Evolutionary conservation across 1,284 basidiomycete species (phyloP), one percentile per base, ranked within the genome.

Genomic region (Tilletia setariae): DNA sequence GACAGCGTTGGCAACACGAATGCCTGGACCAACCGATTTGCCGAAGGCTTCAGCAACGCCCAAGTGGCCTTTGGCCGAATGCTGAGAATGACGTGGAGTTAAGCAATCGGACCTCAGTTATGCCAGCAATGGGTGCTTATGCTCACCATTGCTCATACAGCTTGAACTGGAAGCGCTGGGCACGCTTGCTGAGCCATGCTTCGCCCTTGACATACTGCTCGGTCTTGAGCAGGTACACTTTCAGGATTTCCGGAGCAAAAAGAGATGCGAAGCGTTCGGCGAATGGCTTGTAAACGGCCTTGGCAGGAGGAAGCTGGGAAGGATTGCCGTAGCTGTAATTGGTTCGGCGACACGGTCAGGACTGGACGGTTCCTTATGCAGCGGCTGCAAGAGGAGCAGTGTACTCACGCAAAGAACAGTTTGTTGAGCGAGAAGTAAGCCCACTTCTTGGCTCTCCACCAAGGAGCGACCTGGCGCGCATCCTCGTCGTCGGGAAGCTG

Each of bases 361-460:
- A 40, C 11, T 11, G 32, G 46, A 49, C 7, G 16, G 46, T n/a
- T 9, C 19, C 43, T 11, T 11, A 19, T 7, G 16, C 16, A 32
- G 43, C 13, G 21, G 30, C 13, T 30, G n/a, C 21, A 13, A 19
- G 13, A 11, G 16, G 4, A 53, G 25, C 19, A 30, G 1, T n/a
- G 21, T 3, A 68, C 67, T 19, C 49, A 68, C 25, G 77, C 72
- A 15, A 69, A 72, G 64, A 81, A 81, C 63, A 82, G 79, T 69
- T 76, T 77, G 76, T 81, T 81, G 68, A 82, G 76, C 44, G 77
- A 74, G 73, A 75, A 77, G 75, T 75, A 80, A 15, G 80, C 77
- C 80, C 80, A 82, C 72, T 82, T 82, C 71, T 82, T 82, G 35
- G 80, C 79, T 73, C 78, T 79, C 77, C 77, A 81, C 80, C 80